Conservation (phyloP, 805 yeast species). For the Maudiozyma bulderi region DNA sequence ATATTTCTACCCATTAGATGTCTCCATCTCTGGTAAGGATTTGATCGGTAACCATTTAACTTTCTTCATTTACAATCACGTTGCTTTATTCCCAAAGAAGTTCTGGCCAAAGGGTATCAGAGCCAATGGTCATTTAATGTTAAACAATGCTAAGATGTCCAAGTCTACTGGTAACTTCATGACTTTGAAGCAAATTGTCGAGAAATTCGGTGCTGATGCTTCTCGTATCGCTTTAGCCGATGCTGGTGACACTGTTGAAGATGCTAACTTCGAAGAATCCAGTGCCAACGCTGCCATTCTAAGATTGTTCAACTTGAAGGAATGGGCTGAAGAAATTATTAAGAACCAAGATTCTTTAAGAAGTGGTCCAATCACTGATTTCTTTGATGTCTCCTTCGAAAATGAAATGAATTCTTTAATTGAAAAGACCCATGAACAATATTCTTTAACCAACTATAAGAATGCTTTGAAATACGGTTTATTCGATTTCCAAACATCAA, state of each 20-base stretch:
- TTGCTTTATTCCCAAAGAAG: constrained; percentile 81
- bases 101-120: constrained; percentile 94
- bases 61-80: constrained; percentile 86
- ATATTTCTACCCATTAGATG: constrained; percentile 92
- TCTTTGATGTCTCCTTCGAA: constrained; percentile 84
- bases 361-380: constrained; percentile 42
- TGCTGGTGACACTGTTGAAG: constrained; percentile 96
- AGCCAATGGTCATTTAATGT: constrained; percentile 88
- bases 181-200: constrained; percentile 75
- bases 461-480: constrained; percentile 83
- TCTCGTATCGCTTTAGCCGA: constrained; percentile 95
- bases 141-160: constrained; percentile 96
- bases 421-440: constrained; percentile 63
- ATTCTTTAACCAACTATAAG: constrained; percentile 68
- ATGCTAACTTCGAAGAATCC: constrained; percentile 94
- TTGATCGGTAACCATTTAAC: constrained; percentile 95
- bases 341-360: constrained; percentile 44
- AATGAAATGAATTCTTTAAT: constrained; percentile 84
- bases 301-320: constrained; percentile 83
- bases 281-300: constrained; percentile 96
- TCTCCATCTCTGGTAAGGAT: constrained; percentile 90
- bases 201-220: constrained; percentile 95
- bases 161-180: constrained; percentile 95
- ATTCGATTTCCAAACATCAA: constrained; percentile 87
- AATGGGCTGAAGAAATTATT: constrained; percentile 83